Conservation (phyloP, 106 monocot species). For the Dendrobium nobile region DNA sequence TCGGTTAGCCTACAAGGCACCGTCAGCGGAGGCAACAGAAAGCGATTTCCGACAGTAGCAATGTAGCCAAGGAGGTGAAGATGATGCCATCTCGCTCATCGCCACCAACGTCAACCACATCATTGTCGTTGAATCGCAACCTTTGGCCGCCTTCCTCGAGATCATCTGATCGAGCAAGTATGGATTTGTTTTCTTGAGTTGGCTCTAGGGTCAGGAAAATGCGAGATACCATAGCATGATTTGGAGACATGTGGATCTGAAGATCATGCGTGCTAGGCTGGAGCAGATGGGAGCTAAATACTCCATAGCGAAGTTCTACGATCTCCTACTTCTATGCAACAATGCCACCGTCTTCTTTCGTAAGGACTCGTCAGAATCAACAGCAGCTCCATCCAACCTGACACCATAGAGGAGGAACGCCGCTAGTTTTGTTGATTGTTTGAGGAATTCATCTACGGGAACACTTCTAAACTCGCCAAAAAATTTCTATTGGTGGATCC, state of each 20-base stretch:
- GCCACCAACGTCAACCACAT: background rate
- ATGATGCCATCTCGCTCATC: slow-evolving; percentile 18
- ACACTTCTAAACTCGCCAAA: too few species aligned
- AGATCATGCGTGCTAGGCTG: slow-evolving; percentile 41
- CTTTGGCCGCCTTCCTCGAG: slow-evolving; percentile 55
- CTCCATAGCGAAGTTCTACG: slow-evolving; percentile 36
- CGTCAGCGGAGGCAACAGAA: slow-evolving; percentile 5
- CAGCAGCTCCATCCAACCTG: slow-evolving; percentile 10
- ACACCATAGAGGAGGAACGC: too few species aligned
- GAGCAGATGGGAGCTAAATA: slow-evolving; percentile 27
- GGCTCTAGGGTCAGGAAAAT: slow-evolving; percentile 71
- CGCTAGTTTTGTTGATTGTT: too few species aligned
- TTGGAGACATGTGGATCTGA: slow-evolving; percentile 73
- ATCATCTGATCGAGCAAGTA: slow-evolving; percentile 48
- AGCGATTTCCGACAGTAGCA: slow-evolving; percentile 10
- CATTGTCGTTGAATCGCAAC: slow-evolving; percentile 36
- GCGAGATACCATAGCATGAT: slow-evolving; percentile 41
- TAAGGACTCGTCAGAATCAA: slow-evolving; percentile 33
- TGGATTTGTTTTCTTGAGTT: slow-evolving; percentile 65
- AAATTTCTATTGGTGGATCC: too few species aligned
- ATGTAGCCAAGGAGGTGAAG: slow-evolving; percentile 16
- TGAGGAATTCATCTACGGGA: too few species aligned
- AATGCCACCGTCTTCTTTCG: slow-evolving; percentile 82
- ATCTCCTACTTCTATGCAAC: slow-evolving; percentile 69
- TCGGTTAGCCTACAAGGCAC: slow-evolving; percentile 56